phyloP scores from a whole-genome alignment of 192 early-diverging fungal species.

The Coemansia sp. region DNA sequence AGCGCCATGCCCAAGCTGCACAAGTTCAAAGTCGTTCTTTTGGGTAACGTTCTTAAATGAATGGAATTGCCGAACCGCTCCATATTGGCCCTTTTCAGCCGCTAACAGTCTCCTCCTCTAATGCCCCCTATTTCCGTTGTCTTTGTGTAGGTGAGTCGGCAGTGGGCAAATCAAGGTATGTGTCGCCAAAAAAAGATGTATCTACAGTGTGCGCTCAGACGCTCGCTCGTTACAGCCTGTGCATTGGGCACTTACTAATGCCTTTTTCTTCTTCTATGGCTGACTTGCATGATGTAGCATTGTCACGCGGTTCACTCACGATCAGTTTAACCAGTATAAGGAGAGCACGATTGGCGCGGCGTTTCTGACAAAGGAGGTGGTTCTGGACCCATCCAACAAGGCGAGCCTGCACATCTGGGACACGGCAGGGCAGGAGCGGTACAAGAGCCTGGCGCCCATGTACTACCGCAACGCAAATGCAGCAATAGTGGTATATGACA shows the following conservation, averaged over 20 bases:
- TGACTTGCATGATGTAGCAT: conserved; percentile 59
- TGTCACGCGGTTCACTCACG: conserved; percentile 89
- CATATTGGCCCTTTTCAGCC: not conserved
- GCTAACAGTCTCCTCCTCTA: not conserved
- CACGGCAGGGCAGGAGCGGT: conserved; percentile 97
- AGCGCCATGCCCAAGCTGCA: conserved; percentile 65
- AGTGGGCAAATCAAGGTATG: conserved; percentile 94
- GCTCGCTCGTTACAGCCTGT: not conserved
- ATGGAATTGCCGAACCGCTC: not conserved
- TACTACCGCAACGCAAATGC: conserved; percentile 98
- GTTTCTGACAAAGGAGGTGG: conserved; percentile 90
- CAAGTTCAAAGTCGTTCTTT: conserved; percentile 94
- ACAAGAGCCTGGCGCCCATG: conserved; percentile 95
- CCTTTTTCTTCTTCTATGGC: not conserved
- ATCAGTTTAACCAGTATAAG: conserved; percentile 95
- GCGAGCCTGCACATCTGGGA: conserved; percentile 87
- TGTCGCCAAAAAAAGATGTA: not conserved
- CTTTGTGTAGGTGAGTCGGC: conserved; percentile 76
- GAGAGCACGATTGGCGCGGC: conserved; percentile 98
- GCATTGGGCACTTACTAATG: not conserved
- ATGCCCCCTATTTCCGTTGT: not conserved
- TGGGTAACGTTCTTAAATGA: conserved; percentile 62
- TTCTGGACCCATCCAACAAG: conserved; percentile 75
- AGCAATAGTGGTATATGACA: conserved; percentile 96
- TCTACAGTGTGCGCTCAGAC: not conserved